phyloP scores from a whole-genome alignment of 768 basidiomycete genomes.

The Coprinopsis marcescibilis region DNA sequence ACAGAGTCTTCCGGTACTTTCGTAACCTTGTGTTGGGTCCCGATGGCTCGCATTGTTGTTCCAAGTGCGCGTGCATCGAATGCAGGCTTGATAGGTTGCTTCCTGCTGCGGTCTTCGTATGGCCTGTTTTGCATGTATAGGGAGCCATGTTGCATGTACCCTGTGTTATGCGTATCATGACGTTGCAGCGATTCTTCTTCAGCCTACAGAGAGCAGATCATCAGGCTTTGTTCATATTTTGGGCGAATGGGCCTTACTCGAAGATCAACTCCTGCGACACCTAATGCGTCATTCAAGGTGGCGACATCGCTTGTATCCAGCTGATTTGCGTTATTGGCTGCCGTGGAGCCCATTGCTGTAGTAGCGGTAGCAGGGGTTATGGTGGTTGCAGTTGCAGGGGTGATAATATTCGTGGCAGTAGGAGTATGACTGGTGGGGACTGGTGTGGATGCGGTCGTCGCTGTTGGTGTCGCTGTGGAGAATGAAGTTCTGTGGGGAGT shows the following conservation, averaged over 20 bases:
- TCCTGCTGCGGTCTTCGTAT: conserved; percentile 74
- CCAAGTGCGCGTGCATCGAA: conserved; percentile 66
- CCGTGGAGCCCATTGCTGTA: conserved; percentile 17
- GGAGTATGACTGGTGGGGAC: conserved; percentile 5
- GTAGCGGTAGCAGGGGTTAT: conserved; percentile 19
- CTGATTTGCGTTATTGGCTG: conserved; percentile 19
- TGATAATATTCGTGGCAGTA: conserved; percentile 3
- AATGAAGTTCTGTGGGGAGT: conserved; percentile 1
- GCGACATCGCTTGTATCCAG: conserved; percentile 69
- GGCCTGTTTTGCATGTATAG: conserved; percentile 53
- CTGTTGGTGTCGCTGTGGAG: conserved; percentile 1
- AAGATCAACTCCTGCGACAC: conserved; percentile 85
- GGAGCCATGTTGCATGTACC: conserved; percentile 2
- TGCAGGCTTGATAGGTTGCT: conserved; percentile 63
- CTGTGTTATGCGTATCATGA: conserved; percentile 38
- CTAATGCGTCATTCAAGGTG: conserved; percentile 77
- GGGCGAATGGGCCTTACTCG: too few species aligned
- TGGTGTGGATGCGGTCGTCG: conserved; percentile 8
- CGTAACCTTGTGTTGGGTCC: conserved; percentile 61
- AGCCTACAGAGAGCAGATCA: conserved; percentile 41
- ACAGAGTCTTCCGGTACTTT: conserved; percentile 64
- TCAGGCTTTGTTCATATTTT: too few species aligned
- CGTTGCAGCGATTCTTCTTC: conserved; percentile 81
- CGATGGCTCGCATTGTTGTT: conserved; percentile 62
- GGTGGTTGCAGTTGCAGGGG: conserved; percentile 6